These are phyloP conservation scores for Tolypocladium guangdongense DNA, from an alignment of 2,329 filamentous ascomycete species.

Conservation along the genomic window DNA sequence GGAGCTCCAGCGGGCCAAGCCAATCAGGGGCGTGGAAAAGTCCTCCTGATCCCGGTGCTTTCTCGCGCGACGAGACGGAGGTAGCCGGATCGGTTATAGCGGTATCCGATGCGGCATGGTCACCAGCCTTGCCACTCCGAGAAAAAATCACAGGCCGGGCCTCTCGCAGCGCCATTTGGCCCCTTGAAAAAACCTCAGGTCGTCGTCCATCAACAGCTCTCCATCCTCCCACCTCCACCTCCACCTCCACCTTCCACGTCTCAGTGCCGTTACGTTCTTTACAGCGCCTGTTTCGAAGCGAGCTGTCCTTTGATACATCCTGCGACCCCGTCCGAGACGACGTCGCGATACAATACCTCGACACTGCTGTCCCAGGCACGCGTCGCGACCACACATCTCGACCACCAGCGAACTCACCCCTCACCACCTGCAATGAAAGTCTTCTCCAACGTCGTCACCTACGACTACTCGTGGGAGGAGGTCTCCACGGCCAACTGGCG, in stretches of 20 bases:
- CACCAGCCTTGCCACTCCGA: slow-evolving; percentile 1
- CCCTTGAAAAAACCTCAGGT: neutral
- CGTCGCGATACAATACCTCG: neutral
- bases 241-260: neutral
- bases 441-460: slow-evolving; percentile 81
- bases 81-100: neutral
- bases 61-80: slow-evolving; percentile 3
- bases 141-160: neutral
- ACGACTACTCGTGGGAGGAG: slow-evolving; percentile 98
- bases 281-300: neutral
- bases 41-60: slow-evolving; percentile 6
- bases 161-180: neutral
- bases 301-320: neutral
- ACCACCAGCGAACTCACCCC: neutral
- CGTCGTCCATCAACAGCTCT: neutral
- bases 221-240: neutral
- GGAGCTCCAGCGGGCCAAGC: neutral
- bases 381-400: neutral
- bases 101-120: slow-evolving; percentile 3
- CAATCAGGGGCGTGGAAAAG: slow-evolving; percentile 2
- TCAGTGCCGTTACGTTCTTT: neutral
- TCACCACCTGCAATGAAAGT: slow-evolving; percentile 64
- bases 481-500: slow-evolving; percentile 96
- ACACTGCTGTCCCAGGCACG: neutral
- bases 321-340: neutral